Evolutionary conservation across 108 stramenopile species (phyloP), one percentile per base, ranked within the genome.

Genomic region (Skeletonema tropicum): DNA sequence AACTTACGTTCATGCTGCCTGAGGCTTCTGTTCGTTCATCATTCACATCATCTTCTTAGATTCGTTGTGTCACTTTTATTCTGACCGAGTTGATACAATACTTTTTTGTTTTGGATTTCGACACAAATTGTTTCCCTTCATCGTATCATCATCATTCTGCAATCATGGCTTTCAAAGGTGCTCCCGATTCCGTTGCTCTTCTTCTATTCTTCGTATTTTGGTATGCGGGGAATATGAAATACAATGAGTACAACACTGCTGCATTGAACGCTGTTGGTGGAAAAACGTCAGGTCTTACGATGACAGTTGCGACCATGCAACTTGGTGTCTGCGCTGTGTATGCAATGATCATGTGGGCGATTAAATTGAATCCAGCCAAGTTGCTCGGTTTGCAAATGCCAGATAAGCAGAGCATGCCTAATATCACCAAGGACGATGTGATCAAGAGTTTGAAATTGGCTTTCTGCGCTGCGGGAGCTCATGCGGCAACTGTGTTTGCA

Each of bases 211-310:
- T 85, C 62, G 79, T 84, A 32, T 71, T 81, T 73, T 85, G 78
- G 78, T 75, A 90, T 45, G 76, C 76, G 39, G 68, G 86, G 32
- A 90, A 86, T 79, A 84, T 80, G 80, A 84, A 86, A 62, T 86
- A 86, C 86, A 86, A 86, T 57, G 83, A 84, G 69, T 84, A 86
- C 72, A 86, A 86, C 83, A 84, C 82, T 12, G 76, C 79, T 39
- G 78, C 86, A 0, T 66, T 85, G 8, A 81, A 73, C 48, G 84
- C 84, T 29, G 83, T 84, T 17, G 86, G 83, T 29, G 83, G 83
- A 2, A 84, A 84, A 39, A 84, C 80, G 12, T 73, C 76, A 5
- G 86, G 83, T 9, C 48, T 87, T 79, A 84, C 86, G 70, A 79
- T 87, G 80, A 82, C 76, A 3, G 80, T 85, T 4, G 80, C 84